A percentile compares a stretch with the other conserved stretches of the same genome.
phyloP scores from a whole-genome alignment of 306 rosid genomes.

The Lathyrus aphaca region DNA sequence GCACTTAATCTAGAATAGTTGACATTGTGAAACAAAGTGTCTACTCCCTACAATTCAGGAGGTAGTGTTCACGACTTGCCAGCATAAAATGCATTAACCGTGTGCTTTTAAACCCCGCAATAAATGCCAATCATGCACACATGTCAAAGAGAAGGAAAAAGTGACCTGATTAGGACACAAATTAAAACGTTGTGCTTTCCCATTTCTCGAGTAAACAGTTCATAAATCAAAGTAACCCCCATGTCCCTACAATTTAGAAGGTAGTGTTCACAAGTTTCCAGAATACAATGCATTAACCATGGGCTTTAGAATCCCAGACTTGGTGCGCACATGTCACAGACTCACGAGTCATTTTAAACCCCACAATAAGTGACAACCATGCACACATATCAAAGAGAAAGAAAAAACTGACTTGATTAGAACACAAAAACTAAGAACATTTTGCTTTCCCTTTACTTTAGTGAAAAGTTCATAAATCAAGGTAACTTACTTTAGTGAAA shows the following conservation, averaged over 20 bases:
- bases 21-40: not conserved
- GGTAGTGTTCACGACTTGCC: slow-evolving; percentile 19
- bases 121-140: not conserved
- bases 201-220: not conserved
- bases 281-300: not conserved
- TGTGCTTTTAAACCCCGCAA: slow-evolving; percentile 8
- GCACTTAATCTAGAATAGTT: not conserved
- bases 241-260: slow-evolving; percentile 13
- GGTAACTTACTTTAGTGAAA: slow-evolving; percentile 3
- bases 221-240: slow-evolving; percentile 17
- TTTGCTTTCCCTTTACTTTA: not conserved
- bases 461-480: slow-evolving; percentile 16
- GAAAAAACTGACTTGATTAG: not conserved
- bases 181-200: slow-evolving; percentile 6
- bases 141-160: not conserved
- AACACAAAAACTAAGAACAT: slow-evolving; percentile 2
- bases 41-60: slow-evolving; percentile 20
- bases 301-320: not conserved
- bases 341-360: slow-evolving; percentile 7
- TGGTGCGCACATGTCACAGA: not conserved
- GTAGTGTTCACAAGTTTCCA: slow-evolving; percentile 19
- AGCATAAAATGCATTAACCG: not conserved
- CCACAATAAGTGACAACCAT: not conserved
- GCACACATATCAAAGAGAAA: not conserved
- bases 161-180: not conserved